A percentile compares a stretch with the other conserved stretches of the same genome.
These are phyloP conservation scores for Groenewaldozyma sp. DNA, from an alignment of 1,139 yeast genomes.

Conservation along the genomic window DNA sequence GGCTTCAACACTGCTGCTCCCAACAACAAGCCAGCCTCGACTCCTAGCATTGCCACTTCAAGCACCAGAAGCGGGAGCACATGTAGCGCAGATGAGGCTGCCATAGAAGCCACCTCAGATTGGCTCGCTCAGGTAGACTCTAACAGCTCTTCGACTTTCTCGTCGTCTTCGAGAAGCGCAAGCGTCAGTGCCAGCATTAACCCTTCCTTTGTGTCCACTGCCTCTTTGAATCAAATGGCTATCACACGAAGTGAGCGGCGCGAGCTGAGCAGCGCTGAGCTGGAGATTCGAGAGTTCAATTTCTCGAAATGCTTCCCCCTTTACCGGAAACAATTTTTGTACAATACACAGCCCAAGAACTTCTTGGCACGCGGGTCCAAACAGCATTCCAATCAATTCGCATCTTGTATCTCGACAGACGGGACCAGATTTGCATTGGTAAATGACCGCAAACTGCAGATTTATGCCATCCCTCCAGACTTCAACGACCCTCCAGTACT, in stretches of 20 bases:
- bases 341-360: conserved; percentile 51
- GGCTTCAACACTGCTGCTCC: neutral
- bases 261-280: conserved; percentile 11
- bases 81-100: neutral
- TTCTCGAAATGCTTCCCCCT: conserved; percentile 78
- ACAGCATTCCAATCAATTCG: conserved; percentile 34
- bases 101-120: neutral
- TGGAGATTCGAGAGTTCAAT: conserved; percentile 22
- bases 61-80: neutral
- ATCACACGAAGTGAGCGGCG: conserved; percentile 1
- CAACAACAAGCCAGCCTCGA: neutral
- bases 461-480: conserved; percentile 43
- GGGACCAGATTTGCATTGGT: conserved; percentile 55
- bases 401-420: conserved; percentile 59
- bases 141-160: neutral
- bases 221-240: neutral
- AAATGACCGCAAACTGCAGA: conserved; percentile 63
- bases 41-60: neutral
- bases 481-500: conserved; percentile 44
- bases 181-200: too few species aligned
- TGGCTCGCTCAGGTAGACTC: neutral
- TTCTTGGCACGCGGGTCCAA: conserved; percentile 42
- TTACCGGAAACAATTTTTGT: conserved; percentile 58
- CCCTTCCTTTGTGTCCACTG: too few species aligned
- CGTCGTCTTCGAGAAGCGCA: too few species aligned